Conservation (phyloP, 176 grass and related monocot genomes). For the Cenchrus purpureus region DNA sequence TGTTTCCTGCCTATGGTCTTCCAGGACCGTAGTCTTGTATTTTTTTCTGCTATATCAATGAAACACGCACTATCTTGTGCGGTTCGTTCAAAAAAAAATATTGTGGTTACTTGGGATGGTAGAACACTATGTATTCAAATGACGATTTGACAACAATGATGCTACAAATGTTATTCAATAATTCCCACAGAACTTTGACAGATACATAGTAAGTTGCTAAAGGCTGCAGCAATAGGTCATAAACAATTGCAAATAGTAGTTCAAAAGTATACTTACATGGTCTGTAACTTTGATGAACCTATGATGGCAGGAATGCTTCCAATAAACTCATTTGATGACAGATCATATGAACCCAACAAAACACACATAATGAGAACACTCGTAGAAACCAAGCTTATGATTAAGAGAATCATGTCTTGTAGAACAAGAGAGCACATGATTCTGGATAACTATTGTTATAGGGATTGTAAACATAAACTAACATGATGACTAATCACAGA, state of each 20-base stretch:
- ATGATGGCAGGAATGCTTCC: slow-evolving; percentile 85
- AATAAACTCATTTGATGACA: slow-evolving; percentile 88
- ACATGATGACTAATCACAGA: not conserved
- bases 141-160: too few relatives aligned
- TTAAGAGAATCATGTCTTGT: not conserved
- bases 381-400: not conserved
- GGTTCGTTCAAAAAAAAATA: too few relatives aligned
- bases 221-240: not conserved
- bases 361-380: slow-evolving; percentile 8
- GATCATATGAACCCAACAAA: slow-evolving; percentile 60
- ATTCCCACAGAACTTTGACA: not conserved
- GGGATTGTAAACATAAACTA: not conserved
- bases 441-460: not conserved
- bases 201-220: not conserved
- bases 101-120: too few relatives aligned
- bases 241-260: slow-evolving; percentile 31
- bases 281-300: slow-evolving; percentile 83
- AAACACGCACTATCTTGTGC: too few relatives aligned
- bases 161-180: too few relatives aligned
- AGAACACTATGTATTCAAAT: too few relatives aligned
- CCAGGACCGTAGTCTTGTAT: too few relatives aligned
- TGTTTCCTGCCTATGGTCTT: too few relatives aligned
- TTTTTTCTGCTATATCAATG: too few relatives aligned
- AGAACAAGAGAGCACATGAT: not conserved
- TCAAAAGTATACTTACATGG: slow-evolving; percentile 59